These are phyloP conservation scores for Lipomyces yamanashiensis DNA, from an alignment of 805 yeast genomes.

Conservation along the genomic window DNA sequence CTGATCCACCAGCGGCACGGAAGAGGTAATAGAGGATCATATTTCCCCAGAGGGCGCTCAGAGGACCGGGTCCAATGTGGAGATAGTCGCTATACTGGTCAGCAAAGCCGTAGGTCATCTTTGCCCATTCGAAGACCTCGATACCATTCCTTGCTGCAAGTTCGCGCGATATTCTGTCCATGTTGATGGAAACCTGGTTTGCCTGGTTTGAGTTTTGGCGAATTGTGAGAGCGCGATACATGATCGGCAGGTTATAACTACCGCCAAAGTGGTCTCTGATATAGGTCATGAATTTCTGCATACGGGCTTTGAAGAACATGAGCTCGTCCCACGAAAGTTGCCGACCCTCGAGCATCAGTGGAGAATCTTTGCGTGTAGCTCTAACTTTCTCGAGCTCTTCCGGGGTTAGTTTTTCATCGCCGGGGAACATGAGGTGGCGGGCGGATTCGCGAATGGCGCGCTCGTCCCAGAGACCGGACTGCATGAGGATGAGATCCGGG, in stretches of 20 bases:
- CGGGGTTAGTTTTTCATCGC: constrained; percentile 15
- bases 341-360: constrained; percentile 29
- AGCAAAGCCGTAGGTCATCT: constrained; percentile 23
- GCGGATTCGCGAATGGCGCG: constrained; percentile 29
- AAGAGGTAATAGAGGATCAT: constrained; percentile 29
- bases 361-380: constrained; percentile 8
- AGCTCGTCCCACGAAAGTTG: constrained; percentile 34
- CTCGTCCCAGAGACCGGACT: constrained; percentile 36
- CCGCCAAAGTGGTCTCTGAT: constrained; percentile 22
- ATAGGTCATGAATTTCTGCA: constrained; percentile 21
- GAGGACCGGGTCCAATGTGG: constrained; percentile 26
- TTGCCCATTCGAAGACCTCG: constrained; percentile 34
- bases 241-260: constrained; percentile 20
- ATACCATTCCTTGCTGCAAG: constrained; percentile 18
- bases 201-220: constrained; percentile 22
- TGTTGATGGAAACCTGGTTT: constrained; percentile 22
- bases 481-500: constrained; percentile 30
- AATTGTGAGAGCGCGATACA: constrained; percentile 31
- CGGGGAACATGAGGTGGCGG: constrained; percentile 14
- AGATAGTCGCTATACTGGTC: constrained; percentile 26
- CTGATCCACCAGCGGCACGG: constrained; percentile 33
- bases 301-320: constrained; percentile 27
- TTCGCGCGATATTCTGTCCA: constrained; percentile 31
- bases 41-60: constrained; percentile 20
- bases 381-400: constrained; percentile 5